Evolutionary conservation across 2,329 filamentous ascomycete species (phyloP), one percentile per base, ranked within the genome.

Genomic region (Colletotrichum abscissum): DNA sequence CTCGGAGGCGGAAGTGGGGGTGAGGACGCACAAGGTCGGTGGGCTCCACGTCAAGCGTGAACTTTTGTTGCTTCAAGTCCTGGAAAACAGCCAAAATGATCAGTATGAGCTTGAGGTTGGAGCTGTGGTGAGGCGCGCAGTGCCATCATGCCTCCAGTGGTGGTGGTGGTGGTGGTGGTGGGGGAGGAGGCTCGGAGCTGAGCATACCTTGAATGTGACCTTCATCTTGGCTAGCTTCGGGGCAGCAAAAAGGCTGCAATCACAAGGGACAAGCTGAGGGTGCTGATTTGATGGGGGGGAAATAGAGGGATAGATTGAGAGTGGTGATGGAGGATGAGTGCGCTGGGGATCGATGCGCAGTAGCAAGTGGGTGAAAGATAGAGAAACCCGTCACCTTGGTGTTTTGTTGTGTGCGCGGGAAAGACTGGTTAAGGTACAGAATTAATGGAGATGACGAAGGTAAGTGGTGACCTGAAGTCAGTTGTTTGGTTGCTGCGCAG

Each of bases 21-120:
- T 82, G 81, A 82, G 80, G 79, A 83, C 93, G 80, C 92, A 98
- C 95, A 83, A 94, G 94, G 82, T 98, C 95, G 77, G 93, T 92
- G 76, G 95, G 94, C 84, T 98, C 95, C 81, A 95, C 94, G 78
- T 98, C 96, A 88, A 99, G 93, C 81, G 92, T 92, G 86, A 99
- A 99, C 88, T 98, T 98, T 84, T 98, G 94, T 86, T 98, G 97
- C 89, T 98, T 98, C 81, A 99, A 90, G 88, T 99, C 97, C 95
- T 98, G 79, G 42, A 78, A 56, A 55, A 42, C 54, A 33, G 24
- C 4, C 26, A 22, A 54, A 26, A 52, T 16, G 8, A 35, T 74
- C 54, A 74, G 72, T 63, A 55, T n/a, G 64, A 77, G 69, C 72
- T 63, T 63, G 12, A 46, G 16, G 46, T 2, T 4, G 24, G 11